These are phyloP conservation scores for Quercus alba DNA, from an alignment of 306 rosid genomes.

Conservation along the genomic window DNA sequence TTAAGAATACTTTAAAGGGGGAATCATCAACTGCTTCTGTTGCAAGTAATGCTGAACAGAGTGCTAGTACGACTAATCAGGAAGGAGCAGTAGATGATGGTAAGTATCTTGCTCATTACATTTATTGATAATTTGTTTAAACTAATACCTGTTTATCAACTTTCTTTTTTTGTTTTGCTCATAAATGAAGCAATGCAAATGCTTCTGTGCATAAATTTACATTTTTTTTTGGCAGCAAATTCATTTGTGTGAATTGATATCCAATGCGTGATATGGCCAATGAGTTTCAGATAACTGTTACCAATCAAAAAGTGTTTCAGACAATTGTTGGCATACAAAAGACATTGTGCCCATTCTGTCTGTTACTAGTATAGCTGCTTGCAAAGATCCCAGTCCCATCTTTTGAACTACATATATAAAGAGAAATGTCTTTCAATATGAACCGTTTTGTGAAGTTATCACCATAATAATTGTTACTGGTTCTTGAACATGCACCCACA, in stretches of 20 bases:
- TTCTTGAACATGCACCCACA: no score
- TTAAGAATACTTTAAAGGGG: constrained; percentile 50
- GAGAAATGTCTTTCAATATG: no score
- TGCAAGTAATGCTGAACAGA: constrained; percentile 50
- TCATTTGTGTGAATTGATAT: background rate
- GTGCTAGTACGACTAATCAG: constrained; percentile 33
- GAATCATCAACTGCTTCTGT: constrained; percentile 65
- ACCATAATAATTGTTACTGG: no score
- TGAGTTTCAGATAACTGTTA: no score
- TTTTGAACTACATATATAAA: background rate
- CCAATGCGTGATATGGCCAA: background rate
- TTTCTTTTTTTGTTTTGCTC: background rate
- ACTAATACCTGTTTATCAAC: background rate
- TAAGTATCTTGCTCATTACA: constrained; percentile 29
- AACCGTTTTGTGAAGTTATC: no score
- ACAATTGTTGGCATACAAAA: no score
- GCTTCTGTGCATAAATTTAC: background rate
- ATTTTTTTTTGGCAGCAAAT: background rate
- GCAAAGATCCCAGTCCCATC: background rate
- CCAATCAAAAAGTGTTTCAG: no score
- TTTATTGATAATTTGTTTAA: background rate
- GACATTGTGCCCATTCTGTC: background rate
- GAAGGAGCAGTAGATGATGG: constrained; percentile 61
- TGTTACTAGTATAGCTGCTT: background rate
- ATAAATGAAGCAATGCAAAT: background rate